Evolutionary conservation across 805 yeast species (phyloP), one percentile per base, ranked within the genome.

Genomic region (Starmerella bombicola): DNA sequence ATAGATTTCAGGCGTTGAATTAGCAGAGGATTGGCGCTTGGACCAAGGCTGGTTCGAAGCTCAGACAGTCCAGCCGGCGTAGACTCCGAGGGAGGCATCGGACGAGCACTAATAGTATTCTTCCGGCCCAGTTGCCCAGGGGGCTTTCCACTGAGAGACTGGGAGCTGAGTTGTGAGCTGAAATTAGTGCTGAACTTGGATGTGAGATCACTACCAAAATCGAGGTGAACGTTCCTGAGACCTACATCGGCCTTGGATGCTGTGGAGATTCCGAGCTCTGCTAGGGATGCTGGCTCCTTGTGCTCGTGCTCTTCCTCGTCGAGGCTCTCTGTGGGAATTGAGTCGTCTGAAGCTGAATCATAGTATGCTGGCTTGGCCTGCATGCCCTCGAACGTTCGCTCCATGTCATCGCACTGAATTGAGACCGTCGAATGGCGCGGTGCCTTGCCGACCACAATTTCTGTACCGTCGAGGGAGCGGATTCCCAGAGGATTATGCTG

Each of bases 401-500:
- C 1, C 4, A 33, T 29, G 10, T 38, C 41, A 3, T 25, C 22
- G 23, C 8, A 12, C 16, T 13, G 13, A 5, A 22, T 17, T 16
- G 33, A 19, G 3, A 19, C 31, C 9, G 28, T 24, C 1, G 39
- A 25, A 25, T 45, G 40, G 12, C 48, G 44, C 16, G 50, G 48
- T 2, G 40, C 21, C 23, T 33, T 33, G 4, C 42, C 48, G 9
- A 51, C 26, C 10, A 59, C 51, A 32, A 58, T 38, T 37, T 60
- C 63, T 5, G 57, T 34, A 21, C 63, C 64, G 48, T 60, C 64
- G 17, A 19, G 33, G 28, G 54, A 47, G 25, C 55, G 53, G 19
- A 60, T 60, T 32, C 59, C 60, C 31, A 60, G 43, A 13, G 64
- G 64, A 40, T 60, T 60, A 19, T 45, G 52, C 30, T 59, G 54